Conservation (phyloP, 768 basidiomycete genomes). For the Boletellus ananiceps region DNA sequence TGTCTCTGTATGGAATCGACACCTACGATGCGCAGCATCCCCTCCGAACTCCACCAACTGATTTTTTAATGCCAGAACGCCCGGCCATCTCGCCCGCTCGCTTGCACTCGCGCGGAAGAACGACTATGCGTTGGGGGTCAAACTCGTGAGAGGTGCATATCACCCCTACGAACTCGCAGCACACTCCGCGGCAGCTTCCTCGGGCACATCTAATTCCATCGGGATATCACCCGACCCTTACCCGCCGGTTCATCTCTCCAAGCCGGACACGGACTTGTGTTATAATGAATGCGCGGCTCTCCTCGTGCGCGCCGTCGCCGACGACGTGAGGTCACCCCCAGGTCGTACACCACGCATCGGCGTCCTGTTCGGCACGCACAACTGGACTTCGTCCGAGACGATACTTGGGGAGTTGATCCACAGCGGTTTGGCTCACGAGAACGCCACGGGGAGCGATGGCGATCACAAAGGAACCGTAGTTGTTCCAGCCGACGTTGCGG, state of each 20-base stretch:
- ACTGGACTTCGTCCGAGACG: constrained; percentile 60
- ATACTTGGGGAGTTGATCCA: constrained; percentile 58
- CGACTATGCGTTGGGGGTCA: constrained; percentile 78
- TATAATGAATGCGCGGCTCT: constrained; percentile 60
- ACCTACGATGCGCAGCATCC: too few species aligned
- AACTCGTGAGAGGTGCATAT: constrained; percentile 92
- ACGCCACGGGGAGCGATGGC: constrained; percentile 6
- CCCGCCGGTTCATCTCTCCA: constrained; percentile 67
- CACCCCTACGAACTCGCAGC: constrained; percentile 69
- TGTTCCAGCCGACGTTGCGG: constrained; percentile 53
- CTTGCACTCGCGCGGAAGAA: constrained; percentile 60
- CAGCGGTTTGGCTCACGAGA: constrained; percentile 42
- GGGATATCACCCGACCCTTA: constrained; percentile 55
- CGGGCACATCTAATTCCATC: constrained; percentile 9
- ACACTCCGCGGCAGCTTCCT: constrained; percentile 22
- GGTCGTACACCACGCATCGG: constrained; percentile 38
- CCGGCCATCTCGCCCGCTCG: constrained; percentile 59
- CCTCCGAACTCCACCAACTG: background rate
- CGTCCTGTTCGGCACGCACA: constrained; percentile 86
- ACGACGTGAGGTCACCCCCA: constrained; percentile 38
- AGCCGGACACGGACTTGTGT: constrained; percentile 67
- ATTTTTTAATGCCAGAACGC: constrained; percentile 44
- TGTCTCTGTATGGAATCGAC: background rate
- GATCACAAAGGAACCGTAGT: constrained; percentile 30
- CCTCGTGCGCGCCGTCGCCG: constrained; percentile 52